Evolutionary conservation across 768 basidiomycete genomes (phyloP).

Genomic region (Termitomyces sp.): DNA sequence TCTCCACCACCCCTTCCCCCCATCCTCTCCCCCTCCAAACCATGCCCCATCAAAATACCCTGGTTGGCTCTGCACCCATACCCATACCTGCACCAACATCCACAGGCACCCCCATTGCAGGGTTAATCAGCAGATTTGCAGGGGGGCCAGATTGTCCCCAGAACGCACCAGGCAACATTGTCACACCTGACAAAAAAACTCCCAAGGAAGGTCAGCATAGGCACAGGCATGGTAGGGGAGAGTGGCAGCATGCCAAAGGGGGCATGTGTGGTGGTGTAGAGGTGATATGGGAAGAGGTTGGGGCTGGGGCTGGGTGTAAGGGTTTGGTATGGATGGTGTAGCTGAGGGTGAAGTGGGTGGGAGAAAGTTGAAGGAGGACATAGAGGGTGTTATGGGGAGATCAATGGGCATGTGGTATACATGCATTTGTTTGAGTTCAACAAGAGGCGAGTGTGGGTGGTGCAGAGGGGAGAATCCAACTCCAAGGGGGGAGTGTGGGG

Average conservation of each 20-base stretch:
- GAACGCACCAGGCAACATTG: slow-evolving; percentile 73
- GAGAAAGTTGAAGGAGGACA: slow-evolving; percentile 88
- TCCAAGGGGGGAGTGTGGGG: too few species aligned
- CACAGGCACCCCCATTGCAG: slow-evolving; percentile 46
- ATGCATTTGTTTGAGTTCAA: slow-evolving; percentile 23
- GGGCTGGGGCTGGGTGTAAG: not conserved
- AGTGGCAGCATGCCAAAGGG: not conserved
- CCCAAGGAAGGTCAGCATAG: slow-evolving; percentile 4
- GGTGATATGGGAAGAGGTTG: not conserved
- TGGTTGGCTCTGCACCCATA: slow-evolving; percentile 32
- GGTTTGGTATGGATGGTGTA: not conserved
- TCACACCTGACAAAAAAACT: slow-evolving; percentile 68
- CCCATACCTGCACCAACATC: slow-evolving; percentile 20
- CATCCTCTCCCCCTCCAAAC: slow-evolving; percentile 28
- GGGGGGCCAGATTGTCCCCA: slow-evolving; percentile 39
- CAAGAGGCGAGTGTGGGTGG: slow-evolving; percentile 37
- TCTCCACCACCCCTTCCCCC: slow-evolving; percentile 18
- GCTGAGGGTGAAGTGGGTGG: not conserved
- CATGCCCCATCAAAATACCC: slow-evolving; percentile 44
- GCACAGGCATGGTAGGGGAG: slow-evolving; percentile 7
- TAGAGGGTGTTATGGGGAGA: slow-evolving; percentile 89
- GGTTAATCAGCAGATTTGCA: slow-evolving; percentile 40
- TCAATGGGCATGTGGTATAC: not conserved
- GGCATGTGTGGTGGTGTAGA: not conserved
- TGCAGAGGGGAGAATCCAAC: too few species aligned